A percentile compares a stretch with the other conserved stretches of the same genome.
Conservation (phyloP, 768 basidiomycete genomes). For the Pleurotus tuber-regium region DNA sequence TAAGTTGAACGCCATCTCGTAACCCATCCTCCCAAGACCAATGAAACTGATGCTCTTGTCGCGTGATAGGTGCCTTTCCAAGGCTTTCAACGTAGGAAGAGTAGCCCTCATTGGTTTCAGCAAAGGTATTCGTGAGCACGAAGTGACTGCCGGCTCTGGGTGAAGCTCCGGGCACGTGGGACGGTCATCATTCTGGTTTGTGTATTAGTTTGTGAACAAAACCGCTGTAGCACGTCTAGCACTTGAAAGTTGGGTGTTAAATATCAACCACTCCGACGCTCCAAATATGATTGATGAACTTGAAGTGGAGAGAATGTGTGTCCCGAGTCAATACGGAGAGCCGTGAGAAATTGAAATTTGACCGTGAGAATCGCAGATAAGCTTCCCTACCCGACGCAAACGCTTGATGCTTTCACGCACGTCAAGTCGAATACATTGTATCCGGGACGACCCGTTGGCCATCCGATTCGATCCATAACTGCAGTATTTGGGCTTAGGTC, state of each 20-base stretch:
- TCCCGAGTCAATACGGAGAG: no score
- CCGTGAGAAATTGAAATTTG: no score
- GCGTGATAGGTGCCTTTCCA: constrained; percentile 34
- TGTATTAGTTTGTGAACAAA: neutral
- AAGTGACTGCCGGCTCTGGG: neutral
- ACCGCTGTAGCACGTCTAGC: neutral
- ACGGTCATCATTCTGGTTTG: neutral
- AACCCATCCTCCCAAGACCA: constrained; percentile 87
- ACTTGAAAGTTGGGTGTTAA: no score
- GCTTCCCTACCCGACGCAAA: neutral
- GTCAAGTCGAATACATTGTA: neutral
- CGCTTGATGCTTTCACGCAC: neutral
- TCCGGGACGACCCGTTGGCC: neutral
- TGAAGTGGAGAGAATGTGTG: no score
- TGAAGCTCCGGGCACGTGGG: constrained; percentile 8
- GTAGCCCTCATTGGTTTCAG: constrained; percentile 50
- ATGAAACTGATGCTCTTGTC: constrained; percentile 70
- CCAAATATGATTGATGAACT: no score
- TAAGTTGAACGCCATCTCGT: constrained; percentile 82
- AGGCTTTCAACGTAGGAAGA: constrained; percentile 35
- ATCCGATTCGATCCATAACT: neutral
- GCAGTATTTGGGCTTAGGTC: no score
- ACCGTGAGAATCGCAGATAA: no score
- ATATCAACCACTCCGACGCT: no score
- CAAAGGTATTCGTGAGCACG: neutral